Evolutionary conservation across 495 filamentous ascomycete genomes (phyloP).

Genomic region (Penicillium odoratum): DNA sequence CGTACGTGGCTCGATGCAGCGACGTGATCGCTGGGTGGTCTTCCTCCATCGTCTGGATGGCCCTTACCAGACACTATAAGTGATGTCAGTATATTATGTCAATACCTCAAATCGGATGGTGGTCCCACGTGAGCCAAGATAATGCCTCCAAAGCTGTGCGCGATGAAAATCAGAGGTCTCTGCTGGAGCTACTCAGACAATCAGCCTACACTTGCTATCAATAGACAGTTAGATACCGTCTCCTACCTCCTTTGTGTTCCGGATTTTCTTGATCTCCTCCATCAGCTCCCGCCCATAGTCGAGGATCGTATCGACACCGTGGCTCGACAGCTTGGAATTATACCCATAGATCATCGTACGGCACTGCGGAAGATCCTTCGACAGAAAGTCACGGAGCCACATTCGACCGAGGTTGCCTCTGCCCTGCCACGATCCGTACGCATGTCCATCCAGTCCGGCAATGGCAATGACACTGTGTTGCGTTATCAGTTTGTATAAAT

Average conservation of each 20-base stretch:
- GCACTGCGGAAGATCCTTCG: constrained; percentile 28
- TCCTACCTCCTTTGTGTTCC: constrained; percentile 18
- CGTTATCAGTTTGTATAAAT: background rate
- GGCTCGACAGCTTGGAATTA: constrained; percentile 29
- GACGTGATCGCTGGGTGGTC: constrained; percentile 23
- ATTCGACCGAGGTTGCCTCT: constrained; percentile 27
- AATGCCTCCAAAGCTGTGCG: constrained; percentile 34
- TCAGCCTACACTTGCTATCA: constrained; percentile 4
- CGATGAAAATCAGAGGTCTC: constrained; percentile 31
- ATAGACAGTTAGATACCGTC: background rate
- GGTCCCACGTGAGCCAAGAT: constrained; percentile 29
- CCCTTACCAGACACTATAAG: constrained; percentile 33
- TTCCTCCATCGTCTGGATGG: constrained; percentile 22
- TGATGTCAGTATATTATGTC: constrained; percentile 6
- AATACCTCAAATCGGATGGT: too few relatives aligned
- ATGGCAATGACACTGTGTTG: constrained; percentile 35
- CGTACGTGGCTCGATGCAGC: constrained; percentile 35
- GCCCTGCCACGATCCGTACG: constrained; percentile 36
- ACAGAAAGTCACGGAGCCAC: constrained; percentile 42
- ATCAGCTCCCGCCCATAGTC: constrained; percentile 30
- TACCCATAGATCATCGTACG: constrained; percentile 41
- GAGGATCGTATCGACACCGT: constrained; percentile 16
- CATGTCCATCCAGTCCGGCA: constrained; percentile 20
- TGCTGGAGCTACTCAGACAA: constrained; percentile 11
- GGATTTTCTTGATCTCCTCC: constrained; percentile 21